Evolutionary conservation across 371 early-diverging fungal genomes (phyloP), one percentile per base, ranked within the genome.

Genomic region (Mortierella sp.): DNA sequence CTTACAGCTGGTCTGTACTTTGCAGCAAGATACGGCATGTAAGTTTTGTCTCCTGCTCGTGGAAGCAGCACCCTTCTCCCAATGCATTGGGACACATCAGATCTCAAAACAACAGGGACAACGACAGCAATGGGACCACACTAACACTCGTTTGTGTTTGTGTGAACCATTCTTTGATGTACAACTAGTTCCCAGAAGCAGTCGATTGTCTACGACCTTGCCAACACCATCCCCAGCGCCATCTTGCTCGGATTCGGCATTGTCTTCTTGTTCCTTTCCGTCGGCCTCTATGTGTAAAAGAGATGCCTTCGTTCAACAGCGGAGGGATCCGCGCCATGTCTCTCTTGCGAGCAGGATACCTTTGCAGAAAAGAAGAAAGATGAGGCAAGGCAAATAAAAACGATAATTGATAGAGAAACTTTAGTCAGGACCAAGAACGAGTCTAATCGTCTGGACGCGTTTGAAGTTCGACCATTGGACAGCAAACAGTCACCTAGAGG

Each of bases 11-110:
- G 85, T 54, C 76, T 85, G 55, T 78, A 78, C 51, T 76, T 85
- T 55, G 85, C 81, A 34, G 78, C 85, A 67, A 85, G 78, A 78
- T 85, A 81, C 76, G 81, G 85, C 44, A 61, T 85, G 85, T 85
- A 85, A 26, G 85, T 74, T 0, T 37, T 1, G 40, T 13, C 21
- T 8, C 37, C 67, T 34, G 43, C 4, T 21, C 9, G 19, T 5
- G 3, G 59, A 13, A 13, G 5, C 19, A n/a, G 2, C 19, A 31
- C 6, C 1, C 9, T 37, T 37, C 24, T 24, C 40, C 24, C 19
- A 37, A 54, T 54, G n/a, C 54, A 54, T 54, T n/a, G 54, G 54
- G n/a, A 24, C 9, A 0, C 24, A 54, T 54, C 54, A 24, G 54
- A n/a, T 54, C 54, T n/a, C n/a, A 6, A 24, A 54, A 54, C 54